Evolutionary conservation across 352 stramenopile species (phyloP), one percentile per base, ranked within the genome.

Genomic region (Pythium phragmitis): DNA sequence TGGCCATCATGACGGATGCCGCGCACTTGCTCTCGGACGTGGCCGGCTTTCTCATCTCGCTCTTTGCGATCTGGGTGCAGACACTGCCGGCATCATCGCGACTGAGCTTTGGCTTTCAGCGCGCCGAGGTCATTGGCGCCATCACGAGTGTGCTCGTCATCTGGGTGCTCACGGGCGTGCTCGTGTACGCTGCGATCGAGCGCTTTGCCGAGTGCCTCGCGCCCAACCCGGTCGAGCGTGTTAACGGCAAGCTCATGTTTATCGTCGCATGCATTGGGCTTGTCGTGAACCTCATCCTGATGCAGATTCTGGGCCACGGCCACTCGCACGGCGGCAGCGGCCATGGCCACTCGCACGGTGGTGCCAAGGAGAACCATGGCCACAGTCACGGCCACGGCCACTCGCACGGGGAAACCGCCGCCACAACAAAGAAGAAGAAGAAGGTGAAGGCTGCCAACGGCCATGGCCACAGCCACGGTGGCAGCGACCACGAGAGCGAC

Each of bases 241-340:
- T 99, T 1, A 88, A 99, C 72, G 97, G 97, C 73, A 93, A 92
- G 63, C 68, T 99, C 63, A 99, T 99, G 98, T 96, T 96, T 70
- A 89, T 96, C 23, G 91, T 99, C 56, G 96, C 97, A 2, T 80
- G 79, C 57, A 94, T 99, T 69, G 97, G 97, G 0, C 87, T 99
- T 11, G 60, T 98, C 34, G 92, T 99, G 23, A 99, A 99, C 79
- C 60, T 99, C 37, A 85, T 91, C 23, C 74, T 99, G 42, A 97
- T 97, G 67, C 82, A 93, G 63, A 96, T 99, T 52, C 70, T 98
- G 39, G 91, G 91, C 42, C 86, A 95, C 46, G 82, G 69, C 16
- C 66, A 82, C 63, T 58, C 19, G 30, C 72, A 79, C 49, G 69
- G 72, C 19, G 57, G 45, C 33, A 45, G 58, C 14, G 66, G 67